Base-by-base conservation (phyloP, 2,329 filamentous ascomycete species). In the Chrysosporium keratinophilum region DNA sequence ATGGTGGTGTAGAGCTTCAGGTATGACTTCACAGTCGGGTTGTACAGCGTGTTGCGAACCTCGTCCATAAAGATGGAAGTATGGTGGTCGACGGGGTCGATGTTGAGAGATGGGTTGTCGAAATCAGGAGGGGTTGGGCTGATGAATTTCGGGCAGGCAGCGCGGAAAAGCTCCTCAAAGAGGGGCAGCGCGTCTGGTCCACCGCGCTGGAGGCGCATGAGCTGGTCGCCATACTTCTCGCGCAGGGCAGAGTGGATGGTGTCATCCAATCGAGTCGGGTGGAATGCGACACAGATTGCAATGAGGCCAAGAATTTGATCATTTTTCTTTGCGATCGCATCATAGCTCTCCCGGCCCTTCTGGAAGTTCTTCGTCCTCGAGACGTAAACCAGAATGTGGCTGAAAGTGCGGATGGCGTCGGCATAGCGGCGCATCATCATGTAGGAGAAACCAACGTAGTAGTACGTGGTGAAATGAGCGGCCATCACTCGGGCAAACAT, bases 351-450 rank as follows among this genome's bases (percentile, higher is more conserved):
- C 62, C 70, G 86, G 71, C 90, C 95, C 84, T 97, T 98, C 76
- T 98, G 93, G 83, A 97, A 97, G 80, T 97, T 97, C 87, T 98
- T 98, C 69, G 93, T 98, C 66, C 93, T 81, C 63, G 89, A 95
- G 62, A 98, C 90, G 76, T 97, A 98, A 75, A 98, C 86, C 65
- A 98, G 83, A 73, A 98, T 98, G 81, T 98, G 93, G 79, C 88
- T 95, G 83, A 98, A 98, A 85, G 96, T 95, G 80, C 91, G 89
- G 76, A 98, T 96, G 72, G 93, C 93, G 74, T 98, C 93, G 74
- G 89, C 88, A 71, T 98, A 98, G 70, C 93, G 88, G 76, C 93
- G 89, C 88, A 97, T 95, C 93, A 98, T 98, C 91, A 98, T 97
- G 85, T 98, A 98, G 63, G 88, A 95, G 83, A 98, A 98, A 63